Evolutionary conservation across 257 asterid genomes (phyloP).

Genomic region (Jasminum sambac): DNA sequence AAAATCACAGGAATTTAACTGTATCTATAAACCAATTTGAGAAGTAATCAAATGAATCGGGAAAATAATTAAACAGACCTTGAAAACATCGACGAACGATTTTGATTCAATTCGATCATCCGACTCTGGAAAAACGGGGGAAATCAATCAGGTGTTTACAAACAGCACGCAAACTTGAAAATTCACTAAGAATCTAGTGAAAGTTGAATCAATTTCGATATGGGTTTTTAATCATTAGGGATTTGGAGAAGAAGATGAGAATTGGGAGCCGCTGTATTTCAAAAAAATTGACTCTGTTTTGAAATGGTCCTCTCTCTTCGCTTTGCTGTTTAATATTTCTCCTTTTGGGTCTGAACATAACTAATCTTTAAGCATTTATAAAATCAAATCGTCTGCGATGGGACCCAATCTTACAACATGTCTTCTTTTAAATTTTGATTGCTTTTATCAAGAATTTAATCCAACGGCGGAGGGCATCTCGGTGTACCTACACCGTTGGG

Average conservation of each 20-base stretch:
- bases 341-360: constrained; percentile 24
- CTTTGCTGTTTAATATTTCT: constrained; percentile 13
- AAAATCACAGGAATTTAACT: not conserved
- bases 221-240: constrained; percentile 23
- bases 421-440: constrained; percentile 27
- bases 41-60: not conserved
- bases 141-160: constrained; percentile 18
- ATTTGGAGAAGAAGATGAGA: constrained; percentile 28
- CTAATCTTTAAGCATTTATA: constrained; percentile 31
- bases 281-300: constrained; percentile 31
- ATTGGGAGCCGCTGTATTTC: constrained; percentile 43
- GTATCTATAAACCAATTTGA: not conserved
- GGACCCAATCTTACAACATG: constrained; percentile 27
- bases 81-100: constrained; percentile 15
- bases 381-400: constrained; percentile 31
- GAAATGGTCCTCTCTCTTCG: constrained; percentile 17
- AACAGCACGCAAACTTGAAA: not conserved
- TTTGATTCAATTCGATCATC: constrained; percentile 22
- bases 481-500: not conserved
- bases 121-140: constrained; percentile 19
- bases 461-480: constrained; percentile 28
- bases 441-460: constrained; percentile 28
- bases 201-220: constrained; percentile 1
- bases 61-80: not conserved
- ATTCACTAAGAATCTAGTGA: not conserved